Percentiles rank a stretch among this genome's conserved stretches.
Evolutionary conservation across 108 stramenopile species (phyloP).

Genomic region (Conticribra weissflogii): DNA sequence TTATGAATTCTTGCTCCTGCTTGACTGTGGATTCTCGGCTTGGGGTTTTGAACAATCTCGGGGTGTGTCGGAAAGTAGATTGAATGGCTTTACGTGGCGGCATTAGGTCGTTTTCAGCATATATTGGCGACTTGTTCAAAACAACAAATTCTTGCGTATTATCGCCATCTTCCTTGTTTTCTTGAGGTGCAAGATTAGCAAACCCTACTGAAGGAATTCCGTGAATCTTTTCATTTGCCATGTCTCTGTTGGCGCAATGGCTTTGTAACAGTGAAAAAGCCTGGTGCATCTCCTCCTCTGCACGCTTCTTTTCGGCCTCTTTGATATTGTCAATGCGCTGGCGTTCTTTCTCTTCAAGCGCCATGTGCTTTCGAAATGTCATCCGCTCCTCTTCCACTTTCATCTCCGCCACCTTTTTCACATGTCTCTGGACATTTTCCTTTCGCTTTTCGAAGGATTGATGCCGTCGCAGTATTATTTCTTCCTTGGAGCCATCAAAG

Average conservation of each 20-base stretch:
- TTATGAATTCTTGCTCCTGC: slow-evolving; percentile 63
- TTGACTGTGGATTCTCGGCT: slow-evolving; percentile 56
- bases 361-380: slow-evolving; percentile 54
- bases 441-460: slow-evolving; percentile 31
- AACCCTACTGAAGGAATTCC: not conserved
- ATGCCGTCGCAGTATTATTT: slow-evolving; percentile 20
- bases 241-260: not conserved
- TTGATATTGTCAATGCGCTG: slow-evolving; percentile 46
- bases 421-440: slow-evolving; percentile 12
- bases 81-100: slow-evolving; percentile 31
- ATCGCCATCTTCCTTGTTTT: not conserved
- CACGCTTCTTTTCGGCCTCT: slow-evolving; percentile 45
- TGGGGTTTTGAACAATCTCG: slow-evolving; percentile 70
- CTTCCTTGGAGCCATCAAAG: slow-evolving; percentile 33
- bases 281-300: slow-evolving; percentile 57
- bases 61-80: slow-evolving; percentile 53
- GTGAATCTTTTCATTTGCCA: not conserved
- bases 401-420: slow-evolving; percentile 24
- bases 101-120: slow-evolving; percentile 22
- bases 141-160: not conserved
- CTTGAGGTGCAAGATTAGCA: slow-evolving; percentile 12
- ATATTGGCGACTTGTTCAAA: not conserved
- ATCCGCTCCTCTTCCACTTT: slow-evolving; percentile 49
- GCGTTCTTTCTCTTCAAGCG: slow-evolving; percentile 48
- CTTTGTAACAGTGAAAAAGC: slow-evolving; percentile 39